Evolutionary conservation across 2,329 filamentous ascomycete species (phyloP), one percentile per base, ranked within the genome.

Genomic region (Cordyceps farinosa): DNA sequence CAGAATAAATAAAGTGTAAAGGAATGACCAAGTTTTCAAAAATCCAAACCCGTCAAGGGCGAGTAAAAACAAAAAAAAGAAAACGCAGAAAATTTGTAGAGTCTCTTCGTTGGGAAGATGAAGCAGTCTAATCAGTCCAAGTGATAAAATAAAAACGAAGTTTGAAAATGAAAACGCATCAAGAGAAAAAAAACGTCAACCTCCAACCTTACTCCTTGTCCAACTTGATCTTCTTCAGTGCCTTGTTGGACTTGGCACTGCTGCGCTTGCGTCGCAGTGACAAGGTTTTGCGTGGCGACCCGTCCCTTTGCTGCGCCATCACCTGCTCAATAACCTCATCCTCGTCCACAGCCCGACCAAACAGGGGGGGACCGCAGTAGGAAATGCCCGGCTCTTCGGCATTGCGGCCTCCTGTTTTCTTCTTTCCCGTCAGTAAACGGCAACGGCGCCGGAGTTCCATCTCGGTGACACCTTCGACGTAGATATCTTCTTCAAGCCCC

Each of bases 291-390:
- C 36, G 74, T 68, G 54, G 70, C 70, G 52, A 68, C 59, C 61
- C 69, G 66, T 22, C 63, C 65, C 22, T 34, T 67, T 63, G 36
- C 60, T 60, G 53, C 70, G 68, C 17, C 47, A 38, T 15, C 48
- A 75, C 73, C 58, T 76, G 74, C 58, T 72, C 70, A 55, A 76
- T 73, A n/a, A 76, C 69, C 1, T 74, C 74, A 53, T 76, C 73
- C 42, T 75, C 73, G 17, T 64, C 61, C 22, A 63, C 40, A 32
- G 8, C 40, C 15, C 42, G 52, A 36, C 36, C 53, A 53, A 53
- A 45, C 40, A 61, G 29, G 11, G 64, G 64, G 22, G 53, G 45
- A n/a, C 45, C 59, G 53, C 53, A 62, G 55, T 32, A 59, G n/a
- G 54, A 55, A 32, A 58, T 62, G 27, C 27, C 40, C 22, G 34